phyloP scores from a whole-genome alignment of 2,329 filamentous ascomycete genomes.

The Alternaria rosae region DNA sequence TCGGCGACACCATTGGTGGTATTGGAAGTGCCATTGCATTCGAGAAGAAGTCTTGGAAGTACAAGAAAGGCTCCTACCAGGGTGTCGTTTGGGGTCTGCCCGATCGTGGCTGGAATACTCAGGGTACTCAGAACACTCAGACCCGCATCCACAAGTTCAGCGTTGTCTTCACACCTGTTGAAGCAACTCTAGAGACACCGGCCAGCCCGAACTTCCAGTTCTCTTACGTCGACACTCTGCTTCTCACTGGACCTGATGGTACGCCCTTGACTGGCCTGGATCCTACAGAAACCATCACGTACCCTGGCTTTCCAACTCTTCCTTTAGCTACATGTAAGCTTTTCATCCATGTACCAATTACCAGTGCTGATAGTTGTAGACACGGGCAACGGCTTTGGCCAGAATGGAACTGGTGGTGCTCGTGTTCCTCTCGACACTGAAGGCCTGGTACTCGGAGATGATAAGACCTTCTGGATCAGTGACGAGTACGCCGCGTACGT shows the following conservation, averaged over 20 bases:
- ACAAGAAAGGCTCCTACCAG: slow-evolving; percentile 59
- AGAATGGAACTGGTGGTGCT: slow-evolving; percentile 64
- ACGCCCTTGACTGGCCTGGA: slow-evolving; percentile 60
- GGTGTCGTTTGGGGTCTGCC: slow-evolving; percentile 70
- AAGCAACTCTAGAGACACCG: slow-evolving; percentile 62
- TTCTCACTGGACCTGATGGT: slow-evolving; percentile 69
- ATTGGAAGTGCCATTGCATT: slow-evolving; percentile 72
- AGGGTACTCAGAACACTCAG: slow-evolving; percentile 72
- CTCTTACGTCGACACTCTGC: slow-evolving; percentile 69
- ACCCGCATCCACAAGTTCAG: slow-evolving; percentile 72
- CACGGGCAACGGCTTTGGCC: slow-evolving; percentile 72
- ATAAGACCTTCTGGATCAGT: slow-evolving; percentile 70
- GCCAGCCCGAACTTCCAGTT: slow-evolving; percentile 68
- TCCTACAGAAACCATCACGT: slow-evolving; percentile 49
- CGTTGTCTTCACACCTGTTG: slow-evolving; percentile 64
- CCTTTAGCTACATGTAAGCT: slow-evolving; percentile 64
- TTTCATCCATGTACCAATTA: no score
- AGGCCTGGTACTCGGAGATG: slow-evolving; percentile 67
- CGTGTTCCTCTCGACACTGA: slow-evolving; percentile 70
- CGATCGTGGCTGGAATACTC: slow-evolving; percentile 76
- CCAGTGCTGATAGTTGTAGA: slow-evolving; percentile 38
- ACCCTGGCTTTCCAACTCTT: slow-evolving; percentile 66
- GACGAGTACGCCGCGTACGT: slow-evolving; percentile 73
- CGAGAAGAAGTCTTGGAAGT: slow-evolving; percentile 65
- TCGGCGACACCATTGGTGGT: slow-evolving; percentile 72